phyloP scores from a whole-genome alignment of 306 rosid genomes.

The Fragaria nilgerrensis region DNA sequence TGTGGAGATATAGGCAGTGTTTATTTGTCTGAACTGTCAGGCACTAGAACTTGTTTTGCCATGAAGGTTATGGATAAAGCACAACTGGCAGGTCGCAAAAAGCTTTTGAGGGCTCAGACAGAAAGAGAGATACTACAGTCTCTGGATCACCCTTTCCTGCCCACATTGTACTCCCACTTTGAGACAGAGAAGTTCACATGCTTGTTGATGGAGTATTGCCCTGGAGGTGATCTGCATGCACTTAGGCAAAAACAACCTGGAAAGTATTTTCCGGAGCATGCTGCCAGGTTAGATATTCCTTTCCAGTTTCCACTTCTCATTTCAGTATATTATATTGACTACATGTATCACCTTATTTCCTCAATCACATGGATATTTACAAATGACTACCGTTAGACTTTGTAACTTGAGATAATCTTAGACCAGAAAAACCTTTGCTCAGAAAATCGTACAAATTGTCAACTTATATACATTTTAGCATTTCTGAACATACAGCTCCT shows the following conservation, averaged over 20 bases:
- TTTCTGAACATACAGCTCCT: background rate
- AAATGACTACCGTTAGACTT: background rate
- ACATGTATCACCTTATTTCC: background rate
- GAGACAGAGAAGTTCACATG: conserved; percentile 82
- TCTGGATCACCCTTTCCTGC: conserved; percentile 97
- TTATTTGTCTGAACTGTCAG: conserved; percentile 72
- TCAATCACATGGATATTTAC: background rate
- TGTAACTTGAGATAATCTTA: background rate
- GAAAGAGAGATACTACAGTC: conserved; percentile 93
- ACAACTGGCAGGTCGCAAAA: conserved; percentile 72
- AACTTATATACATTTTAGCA: background rate
- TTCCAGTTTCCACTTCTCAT: conserved; percentile 3
- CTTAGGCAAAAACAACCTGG: conserved; percentile 89
- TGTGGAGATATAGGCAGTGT: conserved; percentile 95
- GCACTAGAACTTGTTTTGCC: conserved; percentile 83
- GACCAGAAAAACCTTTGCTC: background rate
- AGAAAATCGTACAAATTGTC: background rate
- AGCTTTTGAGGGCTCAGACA: conserved; percentile 83
- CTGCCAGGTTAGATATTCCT: conserved; percentile 74
- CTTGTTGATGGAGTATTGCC: conserved; percentile 94
- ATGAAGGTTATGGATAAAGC: conserved; percentile 95
- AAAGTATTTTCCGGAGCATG: conserved; percentile 79
- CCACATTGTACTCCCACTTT: conserved; percentile 77
- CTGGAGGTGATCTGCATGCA: conserved; percentile 92
- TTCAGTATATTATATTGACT: background rate